phyloP scores from a whole-genome alignment of 495 filamentous ascomycete genomes.

The Hyaloscypha finlandica region DNA sequence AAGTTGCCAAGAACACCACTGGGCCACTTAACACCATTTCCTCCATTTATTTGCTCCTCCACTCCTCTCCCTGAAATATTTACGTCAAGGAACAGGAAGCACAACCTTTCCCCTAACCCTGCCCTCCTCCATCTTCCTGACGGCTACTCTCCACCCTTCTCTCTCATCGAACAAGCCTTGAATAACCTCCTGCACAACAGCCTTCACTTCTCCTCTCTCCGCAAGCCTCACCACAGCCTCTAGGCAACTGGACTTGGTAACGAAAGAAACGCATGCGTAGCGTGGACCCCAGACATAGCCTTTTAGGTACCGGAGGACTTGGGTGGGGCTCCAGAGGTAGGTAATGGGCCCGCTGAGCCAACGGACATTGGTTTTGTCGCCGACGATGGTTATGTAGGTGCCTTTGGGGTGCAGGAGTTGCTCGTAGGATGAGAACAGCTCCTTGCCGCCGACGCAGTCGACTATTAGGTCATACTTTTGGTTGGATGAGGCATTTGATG shows the following conservation, averaged over 20 bases:
- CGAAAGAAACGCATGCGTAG: conserved; percentile 30
- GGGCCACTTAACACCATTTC: not conserved
- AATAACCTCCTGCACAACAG: conserved; percentile 32
- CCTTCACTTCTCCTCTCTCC: conserved; percentile 29
- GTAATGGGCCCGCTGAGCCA: conserved; percentile 32
- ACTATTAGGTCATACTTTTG: conserved; percentile 25
- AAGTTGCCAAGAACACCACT: too few species aligned
- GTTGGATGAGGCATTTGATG: not conserved
- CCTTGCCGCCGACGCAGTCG: conserved; percentile 35
- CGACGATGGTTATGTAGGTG: conserved; percentile 36
- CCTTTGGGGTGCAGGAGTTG: conserved; percentile 28
- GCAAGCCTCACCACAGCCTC: conserved; percentile 25
- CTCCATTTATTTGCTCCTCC: not conserved
- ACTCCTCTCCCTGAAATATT: not conserved
- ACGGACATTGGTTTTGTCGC: conserved; percentile 31
- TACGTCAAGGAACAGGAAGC: conserved; percentile 22
- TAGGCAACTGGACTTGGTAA: conserved; percentile 18
- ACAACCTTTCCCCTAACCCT: conserved; percentile 34
- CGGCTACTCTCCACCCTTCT: conserved; percentile 22
- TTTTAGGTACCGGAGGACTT: conserved; percentile 30
- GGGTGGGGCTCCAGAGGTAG: conserved; percentile 29
- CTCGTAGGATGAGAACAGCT: conserved; percentile 24
- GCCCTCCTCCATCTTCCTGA: conserved; percentile 26
- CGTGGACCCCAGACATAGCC: conserved; percentile 31
- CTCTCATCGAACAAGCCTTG: conserved; percentile 25